Conservation (phyloP, 306 rosid genomes). For the Corylus heterophylla region DNA sequence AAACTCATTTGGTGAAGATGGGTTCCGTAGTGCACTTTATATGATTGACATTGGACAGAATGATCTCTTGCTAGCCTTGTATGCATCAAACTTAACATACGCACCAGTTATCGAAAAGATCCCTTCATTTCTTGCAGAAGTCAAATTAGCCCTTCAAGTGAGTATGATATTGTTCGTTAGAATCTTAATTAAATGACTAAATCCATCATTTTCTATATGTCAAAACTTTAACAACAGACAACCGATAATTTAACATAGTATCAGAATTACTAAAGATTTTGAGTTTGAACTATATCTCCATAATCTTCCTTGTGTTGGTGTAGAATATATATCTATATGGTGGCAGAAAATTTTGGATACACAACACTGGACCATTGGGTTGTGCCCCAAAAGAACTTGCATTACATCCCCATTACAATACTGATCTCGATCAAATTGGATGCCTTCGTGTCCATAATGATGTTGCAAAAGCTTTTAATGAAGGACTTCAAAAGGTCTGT, state of each 20-base stretch:
- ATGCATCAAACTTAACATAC: not conserved
- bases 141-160: conserved; percentile 1
- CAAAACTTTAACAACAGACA: too few species aligned
- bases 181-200: too few species aligned
- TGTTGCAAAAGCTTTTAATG: conserved; percentile 10
- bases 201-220: too few species aligned
- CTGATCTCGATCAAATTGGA: conserved; percentile 9
- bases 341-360: conserved; percentile 11
- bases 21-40: not conserved
- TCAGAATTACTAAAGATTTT: too few species aligned
- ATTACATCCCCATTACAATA: not conserved
- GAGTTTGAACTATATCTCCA: not conserved
- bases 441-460: conserved; percentile 5
- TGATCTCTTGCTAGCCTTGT: conserved; percentile 7
- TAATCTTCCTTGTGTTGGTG: not conserved
- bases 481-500: not conserved
- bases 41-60: not conserved
- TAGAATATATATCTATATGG: conserved; percentile 5
- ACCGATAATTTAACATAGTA: too few species aligned
- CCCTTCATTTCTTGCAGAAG: conserved; percentile 6
- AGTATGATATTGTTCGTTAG: too few species aligned
- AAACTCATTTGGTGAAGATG: not conserved
- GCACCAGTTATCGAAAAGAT: not conserved
- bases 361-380: conserved; percentile 15
- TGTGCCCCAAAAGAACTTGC: conserved; percentile 16